Percentiles rank a stretch among this genome's conserved stretches.
Conservation (phyloP, 2,329 filamentous ascomycete genomes). For the Pleomassaria siparia region DNA sequence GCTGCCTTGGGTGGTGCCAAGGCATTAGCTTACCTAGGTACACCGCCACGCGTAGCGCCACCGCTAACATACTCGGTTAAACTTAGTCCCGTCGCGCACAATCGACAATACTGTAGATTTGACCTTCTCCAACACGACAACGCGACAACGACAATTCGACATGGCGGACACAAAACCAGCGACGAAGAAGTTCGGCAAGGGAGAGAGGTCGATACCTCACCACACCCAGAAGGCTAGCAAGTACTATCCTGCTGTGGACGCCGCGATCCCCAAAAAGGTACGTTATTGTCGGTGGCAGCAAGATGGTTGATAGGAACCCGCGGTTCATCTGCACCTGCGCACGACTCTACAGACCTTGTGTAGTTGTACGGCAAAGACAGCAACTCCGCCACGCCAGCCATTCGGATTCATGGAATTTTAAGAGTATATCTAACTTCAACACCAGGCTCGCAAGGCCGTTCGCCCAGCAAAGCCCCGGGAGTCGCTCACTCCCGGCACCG, state of each 20-base stretch:
- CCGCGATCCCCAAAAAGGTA: slow-evolving; percentile 89
- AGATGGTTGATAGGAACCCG: slow-evolving; percentile 16
- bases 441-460: slow-evolving; percentile 89
- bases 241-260: slow-evolving; percentile 98
- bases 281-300: slow-evolving; percentile 50
- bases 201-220: slow-evolving; percentile 87
- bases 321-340: background rate
- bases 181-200: slow-evolving; percentile 98
- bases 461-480: slow-evolving; percentile 84
- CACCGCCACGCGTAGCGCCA: background rate
- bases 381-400: background rate
- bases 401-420: background rate
- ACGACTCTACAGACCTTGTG: background rate
- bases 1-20: slow-evolving; percentile 5
- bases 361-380: background rate
- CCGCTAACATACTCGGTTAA: background rate
- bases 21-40: background rate
- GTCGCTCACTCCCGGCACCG: slow-evolving; percentile 88
- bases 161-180: slow-evolving; percentile 61
- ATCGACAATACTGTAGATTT: background rate
- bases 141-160: slow-evolving; percentile 53
- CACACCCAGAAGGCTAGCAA: slow-evolving; percentile 91
- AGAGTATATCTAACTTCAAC: slow-evolving; percentile 26
- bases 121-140: slow-evolving; percentile 25
- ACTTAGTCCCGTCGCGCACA: background rate